Conservation (phyloP, 495 filamentous ascomycete genomes). For the Annulohypoxylon maeteangense region DNA sequence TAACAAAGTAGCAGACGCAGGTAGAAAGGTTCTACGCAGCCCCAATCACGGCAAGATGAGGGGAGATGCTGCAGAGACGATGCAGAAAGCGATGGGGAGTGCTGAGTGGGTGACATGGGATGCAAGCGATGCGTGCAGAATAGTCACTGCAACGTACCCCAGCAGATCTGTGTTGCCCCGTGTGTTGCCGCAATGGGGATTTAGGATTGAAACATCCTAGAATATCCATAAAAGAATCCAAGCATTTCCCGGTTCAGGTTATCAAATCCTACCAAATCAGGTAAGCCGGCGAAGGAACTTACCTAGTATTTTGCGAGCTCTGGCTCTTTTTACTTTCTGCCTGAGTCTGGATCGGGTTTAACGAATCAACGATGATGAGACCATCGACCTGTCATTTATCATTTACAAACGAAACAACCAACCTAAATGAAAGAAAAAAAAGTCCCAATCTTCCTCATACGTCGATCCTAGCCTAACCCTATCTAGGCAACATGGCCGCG, state of each 20-base stretch:
- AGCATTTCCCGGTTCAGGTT: conserved; percentile 5
- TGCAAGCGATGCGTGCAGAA: conserved; percentile 1
- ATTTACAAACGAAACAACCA: conserved; percentile 21
- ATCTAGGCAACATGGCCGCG: conserved; percentile 5
- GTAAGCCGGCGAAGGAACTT: conserved; percentile 29
- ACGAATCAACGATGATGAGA: conserved; percentile 17
- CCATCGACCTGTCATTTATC: conserved; percentile 17
- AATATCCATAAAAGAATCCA: background rate
- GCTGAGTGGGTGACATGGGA: background rate
- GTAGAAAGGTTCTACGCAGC: background rate
- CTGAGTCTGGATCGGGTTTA: background rate
- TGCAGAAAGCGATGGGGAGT: background rate
- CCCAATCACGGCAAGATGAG: conserved; percentile 1
- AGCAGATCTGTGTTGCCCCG: conserved; percentile 11
- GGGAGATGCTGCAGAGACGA: background rate
- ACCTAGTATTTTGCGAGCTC: background rate
- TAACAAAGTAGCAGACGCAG: background rate
- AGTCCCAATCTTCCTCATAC: conserved; percentile 37
- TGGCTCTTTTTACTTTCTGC: background rate
- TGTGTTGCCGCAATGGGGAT: conserved; percentile 4
- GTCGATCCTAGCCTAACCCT: conserved; percentile 16
- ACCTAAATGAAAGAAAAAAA: conserved; percentile 9
- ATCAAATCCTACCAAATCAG: background rate
- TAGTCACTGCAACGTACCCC: background rate
- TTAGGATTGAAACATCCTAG: conserved; percentile 4